Evolutionary conservation across 352 stramenopile genomes (phyloP).

Genomic region (Globisporangium heterothallicum): DNA sequence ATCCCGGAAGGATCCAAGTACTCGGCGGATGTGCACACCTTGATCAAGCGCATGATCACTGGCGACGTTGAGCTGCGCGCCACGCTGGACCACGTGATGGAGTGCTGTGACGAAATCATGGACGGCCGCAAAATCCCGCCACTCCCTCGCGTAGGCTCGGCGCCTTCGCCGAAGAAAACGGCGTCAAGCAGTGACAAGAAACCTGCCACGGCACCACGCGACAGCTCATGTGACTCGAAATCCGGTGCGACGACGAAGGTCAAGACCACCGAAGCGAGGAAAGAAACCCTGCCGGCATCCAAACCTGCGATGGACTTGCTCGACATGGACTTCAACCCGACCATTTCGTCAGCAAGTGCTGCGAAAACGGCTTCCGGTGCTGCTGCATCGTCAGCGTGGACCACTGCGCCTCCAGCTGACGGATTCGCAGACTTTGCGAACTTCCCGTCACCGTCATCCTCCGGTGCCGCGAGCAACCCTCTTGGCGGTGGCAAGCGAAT

Average conservation of each 20-base stretch:
- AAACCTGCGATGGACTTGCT: conserved; percentile 42
- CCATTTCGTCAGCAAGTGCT: conserved; percentile 23
- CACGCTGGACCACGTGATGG: conserved; percentile 90
- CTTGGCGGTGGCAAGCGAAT: conserved; percentile 22
- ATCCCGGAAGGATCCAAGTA: conserved; percentile 90
- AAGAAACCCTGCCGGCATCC: conserved; percentile 33
- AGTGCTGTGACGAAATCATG: conserved; percentile 77
- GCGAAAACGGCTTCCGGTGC: conserved; percentile 10
- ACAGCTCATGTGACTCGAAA: conserved; percentile 4
- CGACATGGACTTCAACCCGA: conserved; percentile 65
- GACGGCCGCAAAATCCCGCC: conserved; percentile 34
- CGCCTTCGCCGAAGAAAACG: conserved; percentile 23
- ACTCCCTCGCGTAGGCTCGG: conserved; percentile 10
- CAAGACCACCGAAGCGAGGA: conserved; percentile 54
- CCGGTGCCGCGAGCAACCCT: neutral
- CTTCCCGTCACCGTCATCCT: conserved; percentile 35
- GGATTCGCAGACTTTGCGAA: conserved; percentile 64
- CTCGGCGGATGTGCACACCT: conserved; percentile 77
- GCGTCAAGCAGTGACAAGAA: neutral
- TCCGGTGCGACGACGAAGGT: conserved; percentile 5
- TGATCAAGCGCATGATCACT: conserved; percentile 91
- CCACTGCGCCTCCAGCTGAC: conserved; percentile 16
- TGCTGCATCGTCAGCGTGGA: conserved; percentile 10
- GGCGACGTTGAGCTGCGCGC: conserved; percentile 86
- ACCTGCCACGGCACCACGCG: neutral